Evolutionary conservation across 176 grass and related monocot genomes (phyloP), one percentile per base, ranked within the genome.

Genomic region (Ampelocalamus luodianensis): DNA sequence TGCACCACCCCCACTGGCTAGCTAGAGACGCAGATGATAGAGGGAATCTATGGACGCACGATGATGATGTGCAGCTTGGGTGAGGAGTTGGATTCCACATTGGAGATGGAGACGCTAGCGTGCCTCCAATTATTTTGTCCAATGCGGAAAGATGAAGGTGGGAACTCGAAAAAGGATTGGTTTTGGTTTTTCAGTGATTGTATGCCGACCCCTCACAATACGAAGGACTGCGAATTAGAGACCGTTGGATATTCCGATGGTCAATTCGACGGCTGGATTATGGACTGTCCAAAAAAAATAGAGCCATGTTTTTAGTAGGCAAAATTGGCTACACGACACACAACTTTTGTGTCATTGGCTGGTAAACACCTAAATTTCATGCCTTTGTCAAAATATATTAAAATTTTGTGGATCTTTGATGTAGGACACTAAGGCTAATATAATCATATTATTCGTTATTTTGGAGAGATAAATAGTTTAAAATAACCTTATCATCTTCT

Each of bases 51-150:
- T 22, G n/a, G 11, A n/a, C 26, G 72, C 73, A 50, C 22, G 69
- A 42, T 8, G 59, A 39, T 6, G 78, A 81, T 62, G 42, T 46
- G 70, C 17, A 5, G 34, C 80, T 88, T 17, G 60, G 18, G 65
- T 11, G 50, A 59, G 5, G 68, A 74, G 59, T 84, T 85, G 82
- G 81, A 68, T 66, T 86, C 79, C 79, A 79, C 79, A 45, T 83
- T 10, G 59, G 79, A 58, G 84, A 83, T 83, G 79, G 56, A 64
- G 88, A 86, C 65, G 7, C 22, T 2, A 8, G 3, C 59, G 65
- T 72, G 83, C 45, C 26, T 49, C 20, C 56, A 72, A 82, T 70
- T 85, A 71, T 72, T 46, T 17, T 26, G 37, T 65, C 45, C 56
- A 17, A 32, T 43, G 23, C n/a, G 5, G 26, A 71, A 46, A 72